Conservation (phyloP, 768 basidiomycete species). For the Lactarius quietus region DNA sequence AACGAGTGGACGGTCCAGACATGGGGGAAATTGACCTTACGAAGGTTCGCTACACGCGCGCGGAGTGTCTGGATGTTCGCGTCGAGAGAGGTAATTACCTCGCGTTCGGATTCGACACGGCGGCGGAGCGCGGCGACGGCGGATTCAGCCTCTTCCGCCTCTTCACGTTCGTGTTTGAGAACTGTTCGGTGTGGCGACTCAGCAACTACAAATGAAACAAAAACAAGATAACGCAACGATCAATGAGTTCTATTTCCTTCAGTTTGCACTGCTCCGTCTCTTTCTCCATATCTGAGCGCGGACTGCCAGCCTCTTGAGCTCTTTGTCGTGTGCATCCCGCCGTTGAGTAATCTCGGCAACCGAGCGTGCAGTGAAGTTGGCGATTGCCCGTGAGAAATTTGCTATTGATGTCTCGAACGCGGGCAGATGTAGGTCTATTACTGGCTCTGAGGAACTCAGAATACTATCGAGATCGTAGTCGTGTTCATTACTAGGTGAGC, state of each 20-base stretch:
- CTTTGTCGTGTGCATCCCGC: not conserved
- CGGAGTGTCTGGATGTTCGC: slow-evolving; percentile 60
- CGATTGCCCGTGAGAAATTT: not conserved
- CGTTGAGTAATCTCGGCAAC: not conserved
- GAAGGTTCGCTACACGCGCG: slow-evolving; percentile 54
- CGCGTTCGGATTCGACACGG: slow-evolving; percentile 60
- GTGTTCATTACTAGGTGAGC: not conserved
- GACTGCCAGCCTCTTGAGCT: not conserved
- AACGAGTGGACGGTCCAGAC: not conserved
- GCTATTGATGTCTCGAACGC: not conserved
- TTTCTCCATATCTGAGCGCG: slow-evolving; percentile 47
- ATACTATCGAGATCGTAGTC: not conserved
- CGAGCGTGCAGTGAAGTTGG: not conserved
- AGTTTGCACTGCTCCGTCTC: slow-evolving; percentile 43
- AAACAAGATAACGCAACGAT: slow-evolving; percentile 43
- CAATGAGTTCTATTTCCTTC: slow-evolving; percentile 69
- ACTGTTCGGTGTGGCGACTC: not conserved
- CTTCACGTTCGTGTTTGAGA: slow-evolving; percentile 61
- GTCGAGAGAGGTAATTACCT: slow-evolving; percentile 56
- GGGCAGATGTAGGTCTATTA: not conserved
- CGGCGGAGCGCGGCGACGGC: slow-evolving; percentile 57
- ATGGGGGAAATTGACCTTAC: slow-evolving; percentile 47
- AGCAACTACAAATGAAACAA: not conserved
- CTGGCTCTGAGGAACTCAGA: not conserved
- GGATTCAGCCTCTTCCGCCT: slow-evolving; percentile 60